A percentile compares a stretch with the other conserved stretches of the same genome.
Evolutionary conservation across 1,284 basidiomycete genomes (phyloP).

Genomic region (Pseudozyma thailandica): DNA sequence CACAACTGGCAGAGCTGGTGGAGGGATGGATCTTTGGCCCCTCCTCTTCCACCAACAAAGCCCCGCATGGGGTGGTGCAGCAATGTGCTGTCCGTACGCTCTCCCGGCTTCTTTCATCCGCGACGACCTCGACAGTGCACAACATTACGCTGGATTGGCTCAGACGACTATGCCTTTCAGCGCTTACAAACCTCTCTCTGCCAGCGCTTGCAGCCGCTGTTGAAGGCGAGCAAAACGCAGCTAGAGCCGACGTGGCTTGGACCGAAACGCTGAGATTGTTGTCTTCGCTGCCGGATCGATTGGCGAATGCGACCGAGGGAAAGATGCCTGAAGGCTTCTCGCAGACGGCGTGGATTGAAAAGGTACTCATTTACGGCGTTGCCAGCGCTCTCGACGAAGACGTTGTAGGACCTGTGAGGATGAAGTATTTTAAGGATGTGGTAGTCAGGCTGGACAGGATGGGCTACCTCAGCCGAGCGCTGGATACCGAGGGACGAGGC

Average conservation of each 20-base stretch:
- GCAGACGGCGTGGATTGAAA: constrained; percentile 1
- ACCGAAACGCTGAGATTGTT: constrained; percentile 23
- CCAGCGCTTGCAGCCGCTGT: background rate
- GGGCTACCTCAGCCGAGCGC: constrained; percentile 15
- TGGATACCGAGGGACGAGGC: constrained; percentile 7
- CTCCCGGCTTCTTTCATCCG: constrained; percentile 8
- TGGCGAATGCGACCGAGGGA: constrained; percentile 31
- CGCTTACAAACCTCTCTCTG: constrained; percentile 9
- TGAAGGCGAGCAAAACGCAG: constrained; percentile 9
- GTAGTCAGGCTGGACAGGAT: constrained; percentile 16
- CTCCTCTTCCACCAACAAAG: background rate
- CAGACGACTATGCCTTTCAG: constrained; percentile 3
- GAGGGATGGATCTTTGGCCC: constrained; percentile 23
- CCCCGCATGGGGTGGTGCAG: constrained; percentile 17
- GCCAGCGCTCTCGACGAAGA: background rate
- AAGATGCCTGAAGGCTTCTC: constrained; percentile 1
- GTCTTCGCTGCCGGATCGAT: constrained; percentile 20
- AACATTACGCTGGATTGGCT: background rate
- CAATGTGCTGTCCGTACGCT: constrained; percentile 19
- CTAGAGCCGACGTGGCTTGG: constrained; percentile 24
- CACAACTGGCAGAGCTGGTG: background rate
- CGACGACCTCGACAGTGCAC: background rate
- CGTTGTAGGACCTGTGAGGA: background rate
- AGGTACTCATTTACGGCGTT: constrained; percentile 18
- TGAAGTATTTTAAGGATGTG: constrained; percentile 10